Evolutionary conservation across 306 rosid genomes (phyloP).

Genomic region (Canavalia gladiata): DNA sequence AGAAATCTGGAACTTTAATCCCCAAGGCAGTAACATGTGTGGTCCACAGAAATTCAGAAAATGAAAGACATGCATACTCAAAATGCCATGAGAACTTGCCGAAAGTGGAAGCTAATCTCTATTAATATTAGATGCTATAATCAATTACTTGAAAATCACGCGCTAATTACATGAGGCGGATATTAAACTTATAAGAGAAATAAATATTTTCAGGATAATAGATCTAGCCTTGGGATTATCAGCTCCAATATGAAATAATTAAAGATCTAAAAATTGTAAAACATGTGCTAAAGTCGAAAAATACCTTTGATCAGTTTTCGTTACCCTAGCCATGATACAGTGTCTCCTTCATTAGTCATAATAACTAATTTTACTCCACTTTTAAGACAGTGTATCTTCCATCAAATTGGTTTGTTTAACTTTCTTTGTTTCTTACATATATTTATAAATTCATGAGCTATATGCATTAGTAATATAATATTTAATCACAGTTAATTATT

Average conservation of each 20-base stretch:
- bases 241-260: neutral
- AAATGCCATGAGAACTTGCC: slow-evolving; percentile 11
- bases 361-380: neutral
- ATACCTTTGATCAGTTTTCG: slow-evolving; percentile 23
- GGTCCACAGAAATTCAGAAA: neutral
- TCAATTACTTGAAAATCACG: neutral
- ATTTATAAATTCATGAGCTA: slow-evolving; percentile 13
- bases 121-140: neutral
- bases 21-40: neutral
- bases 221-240: neutral
- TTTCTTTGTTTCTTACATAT: slow-evolving; percentile 18
- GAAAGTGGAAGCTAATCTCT: slow-evolving; percentile 17
- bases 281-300: slow-evolving; percentile 9
- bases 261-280: neutral
- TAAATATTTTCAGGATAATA: neutral
- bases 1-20: neutral
- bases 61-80: neutral
- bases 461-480: neutral
- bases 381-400: slow-evolving; percentile 37
- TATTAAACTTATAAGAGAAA: neutral
- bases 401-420: slow-evolving; percentile 17
- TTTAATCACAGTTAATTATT: slow-evolving; percentile 16
- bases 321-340: neutral
- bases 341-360: neutral
- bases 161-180: neutral